A percentile compares a stretch with the other conserved stretches of the same genome.
Evolutionary conservation across 495 filamentous ascomycete species (phyloP).

Genomic region (Annulohypoxylon moriforme): DNA sequence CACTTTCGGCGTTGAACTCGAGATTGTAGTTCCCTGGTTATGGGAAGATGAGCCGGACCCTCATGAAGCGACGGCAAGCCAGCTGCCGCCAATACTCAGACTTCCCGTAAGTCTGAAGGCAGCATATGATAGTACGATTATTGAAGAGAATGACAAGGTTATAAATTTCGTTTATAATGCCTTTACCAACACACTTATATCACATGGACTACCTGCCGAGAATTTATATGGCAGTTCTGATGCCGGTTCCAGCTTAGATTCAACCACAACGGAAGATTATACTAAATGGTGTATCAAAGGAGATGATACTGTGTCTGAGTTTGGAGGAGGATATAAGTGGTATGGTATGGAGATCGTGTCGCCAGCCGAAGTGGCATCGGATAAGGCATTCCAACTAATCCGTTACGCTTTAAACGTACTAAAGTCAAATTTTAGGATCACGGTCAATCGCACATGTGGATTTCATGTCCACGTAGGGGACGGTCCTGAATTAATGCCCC

Average conservation of each 20-base stretch:
- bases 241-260: neutral
- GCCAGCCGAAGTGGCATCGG: slow-evolving; percentile 15
- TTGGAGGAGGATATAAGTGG: neutral
- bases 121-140: neutral
- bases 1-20: slow-evolving; percentile 47
- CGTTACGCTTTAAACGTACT: slow-evolving; percentile 21
- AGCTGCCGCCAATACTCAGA: slow-evolving; percentile 2
- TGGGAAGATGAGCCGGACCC: slow-evolving; percentile 21
- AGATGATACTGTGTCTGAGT: neutral
- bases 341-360: slow-evolving; percentile 21
- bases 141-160: neutral
- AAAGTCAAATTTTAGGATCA: slow-evolving; percentile 31
- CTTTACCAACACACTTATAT: neutral
- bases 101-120: neutral
- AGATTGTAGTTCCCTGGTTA: slow-evolving; percentile 34
- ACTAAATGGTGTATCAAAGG: neutral
- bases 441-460: slow-evolving; percentile 42
- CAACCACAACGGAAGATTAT: neutral
- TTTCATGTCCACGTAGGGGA: slow-evolving; percentile 55
- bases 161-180: neutral
- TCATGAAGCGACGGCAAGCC: neutral
- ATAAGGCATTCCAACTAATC: slow-evolving; percentile 9
- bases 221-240: neutral
- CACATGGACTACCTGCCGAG: slow-evolving; percentile 3
- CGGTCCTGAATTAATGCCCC: slow-evolving; percentile 31